A percentile compares a stretch with the other conserved stretches of the same genome.
Evolutionary conservation across 768 basidiomycete genomes (phyloP).

Genomic region (Lactifluus subvellereus): DNA sequence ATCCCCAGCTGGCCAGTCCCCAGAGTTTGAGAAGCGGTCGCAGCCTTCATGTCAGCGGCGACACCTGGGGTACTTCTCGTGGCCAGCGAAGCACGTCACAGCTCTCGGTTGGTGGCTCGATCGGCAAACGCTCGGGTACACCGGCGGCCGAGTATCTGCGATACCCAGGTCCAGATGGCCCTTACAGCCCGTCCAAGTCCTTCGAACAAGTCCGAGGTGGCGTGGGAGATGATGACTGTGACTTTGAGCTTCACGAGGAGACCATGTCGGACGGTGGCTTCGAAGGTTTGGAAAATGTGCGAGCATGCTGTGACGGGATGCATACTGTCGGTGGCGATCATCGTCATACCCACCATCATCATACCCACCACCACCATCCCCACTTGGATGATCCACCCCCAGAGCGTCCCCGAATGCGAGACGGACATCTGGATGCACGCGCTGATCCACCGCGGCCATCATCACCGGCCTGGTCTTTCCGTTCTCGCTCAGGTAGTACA

Average conservation of each 20-base stretch:
- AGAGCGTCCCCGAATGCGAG: constrained; percentile 36
- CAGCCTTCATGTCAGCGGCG: constrained; percentile 48
- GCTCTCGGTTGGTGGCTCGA: constrained; percentile 63
- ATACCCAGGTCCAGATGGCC: constrained; percentile 69
- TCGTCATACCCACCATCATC: constrained; percentile 50
- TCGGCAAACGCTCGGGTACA: constrained; percentile 84
- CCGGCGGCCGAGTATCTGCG: constrained; percentile 88
- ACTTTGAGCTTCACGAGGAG: constrained; percentile 80
- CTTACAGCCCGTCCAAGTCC: constrained; percentile 68
- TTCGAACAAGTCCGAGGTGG: constrained; percentile 33
- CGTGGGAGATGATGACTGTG: constrained; percentile 49
- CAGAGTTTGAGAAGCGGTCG: constrained; percentile 68
- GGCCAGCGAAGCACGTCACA: constrained; percentile 77
- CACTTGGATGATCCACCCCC: constrained; percentile 28
- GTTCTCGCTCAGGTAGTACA: constrained; percentile 70
- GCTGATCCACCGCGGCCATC: constrained; percentile 51
- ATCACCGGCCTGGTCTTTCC: constrained; percentile 83
- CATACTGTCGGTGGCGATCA: constrained; percentile 72
- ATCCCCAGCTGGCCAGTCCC: constrained; percentile 51
- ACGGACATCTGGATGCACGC: constrained; percentile 49
- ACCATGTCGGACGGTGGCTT: constrained; percentile 70
- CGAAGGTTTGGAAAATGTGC: constrained; percentile 92
- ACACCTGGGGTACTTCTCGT: constrained; percentile 67
- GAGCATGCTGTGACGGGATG: constrained; percentile 83
- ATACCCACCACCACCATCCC: constrained; percentile 39